phyloP scores from a whole-genome alignment of 768 basidiomycete species.

The Psilocybe cubensis region DNA sequence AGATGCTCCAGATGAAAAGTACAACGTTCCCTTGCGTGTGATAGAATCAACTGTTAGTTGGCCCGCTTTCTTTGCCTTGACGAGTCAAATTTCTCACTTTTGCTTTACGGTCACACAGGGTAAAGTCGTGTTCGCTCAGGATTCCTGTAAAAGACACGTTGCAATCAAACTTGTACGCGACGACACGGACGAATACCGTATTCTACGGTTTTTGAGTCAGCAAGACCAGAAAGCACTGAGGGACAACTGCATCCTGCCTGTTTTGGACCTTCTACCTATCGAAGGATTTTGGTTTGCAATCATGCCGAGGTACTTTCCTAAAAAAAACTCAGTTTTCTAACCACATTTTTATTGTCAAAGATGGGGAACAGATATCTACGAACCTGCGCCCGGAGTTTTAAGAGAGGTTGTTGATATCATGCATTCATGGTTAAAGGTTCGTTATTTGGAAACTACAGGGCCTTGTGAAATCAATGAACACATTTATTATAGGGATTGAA shows the following conservation, averaged over 20 bases:
- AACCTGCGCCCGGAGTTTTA: neutral
- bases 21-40: neutral
- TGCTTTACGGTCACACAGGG: neutral
- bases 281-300: constrained; percentile 29
- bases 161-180: constrained; percentile 27
- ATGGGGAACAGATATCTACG: neutral
- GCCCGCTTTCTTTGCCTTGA: neutral
- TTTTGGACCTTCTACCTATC: constrained; percentile 25
- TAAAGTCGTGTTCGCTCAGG: constrained; percentile 22
- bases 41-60: neutral
- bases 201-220: constrained; percentile 19
- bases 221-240: neutral
- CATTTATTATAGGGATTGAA: constrained; percentile 10
- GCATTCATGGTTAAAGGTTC: constrained; percentile 14
- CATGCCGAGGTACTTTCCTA: constrained; percentile 28
- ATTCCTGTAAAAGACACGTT: constrained; percentile 23
- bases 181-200: constrained; percentile 22
- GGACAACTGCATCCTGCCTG: constrained; percentile 20
- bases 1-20: neutral
- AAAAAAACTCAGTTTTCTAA: neutral
- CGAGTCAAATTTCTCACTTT: neutral
- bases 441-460: neutral
- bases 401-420: constrained; percentile 14
- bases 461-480: neutral
- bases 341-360: neutral